Base-by-base conservation (phyloP, 2,329 filamentous ascomycete species). In the Cladosporium phlei region DNA sequence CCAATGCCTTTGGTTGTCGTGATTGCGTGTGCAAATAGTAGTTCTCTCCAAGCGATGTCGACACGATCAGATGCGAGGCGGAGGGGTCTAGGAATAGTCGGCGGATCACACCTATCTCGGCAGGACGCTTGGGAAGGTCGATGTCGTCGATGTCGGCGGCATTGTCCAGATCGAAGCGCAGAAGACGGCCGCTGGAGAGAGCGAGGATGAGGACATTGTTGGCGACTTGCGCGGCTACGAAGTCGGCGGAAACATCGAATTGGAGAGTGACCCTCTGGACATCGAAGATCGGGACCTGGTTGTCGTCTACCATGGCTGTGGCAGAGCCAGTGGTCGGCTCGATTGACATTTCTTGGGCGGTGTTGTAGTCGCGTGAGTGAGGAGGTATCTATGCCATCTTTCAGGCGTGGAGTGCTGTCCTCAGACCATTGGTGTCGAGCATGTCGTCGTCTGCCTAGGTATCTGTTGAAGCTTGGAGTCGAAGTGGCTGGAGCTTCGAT, bases 121-220 rank as follows among this genome's bases (percentile, higher is more conserved):
- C 85, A 12, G 88, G 81, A 61, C 91, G 93, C 72, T 94, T 95
- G 28, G 93, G 93, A 6, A 98, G 80, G 66, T 98, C 93, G 66
- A 98, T 95, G 69, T 98, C 91, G 70, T 98, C 93, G 61, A 98
- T 96, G 67, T 98, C 93, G 62, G 90, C 88, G 5, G 93, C 86
- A 61, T 85, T 87, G 67, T 96, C 89, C 42, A 97, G 73, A 65
- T 97, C 93, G 66, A 98, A 98, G 51, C 93, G 82, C 50, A 98
- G 73, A 54, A 98, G 93, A 58, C 91, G 85, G 40, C 89, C 88
- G 49, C 91, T 96, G 4, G 89, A 91, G 28, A 98, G 78, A 30
- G 93, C 93, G 42, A 98, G 76, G 17, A 97, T 83, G 48, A 98
- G 78, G 52, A 97, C 90, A 73, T 98, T 96, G 69, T 98, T 97